Conservation (phyloP, 768 basidiomycete species). For the Baorangia bicolor region DNA sequence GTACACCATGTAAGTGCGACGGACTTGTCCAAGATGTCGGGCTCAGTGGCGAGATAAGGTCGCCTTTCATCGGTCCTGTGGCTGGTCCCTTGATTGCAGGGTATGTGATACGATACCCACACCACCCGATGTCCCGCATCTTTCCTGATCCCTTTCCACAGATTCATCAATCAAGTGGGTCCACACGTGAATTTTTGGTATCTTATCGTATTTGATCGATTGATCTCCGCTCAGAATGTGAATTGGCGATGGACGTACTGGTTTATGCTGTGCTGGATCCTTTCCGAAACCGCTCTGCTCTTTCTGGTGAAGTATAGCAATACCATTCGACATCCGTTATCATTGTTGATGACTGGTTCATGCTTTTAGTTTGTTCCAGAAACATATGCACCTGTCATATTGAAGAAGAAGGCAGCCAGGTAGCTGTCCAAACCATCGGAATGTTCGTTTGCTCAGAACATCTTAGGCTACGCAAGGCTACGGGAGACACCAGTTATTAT, state of each 20-base stretch:
- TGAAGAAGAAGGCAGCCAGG: slow-evolving; percentile 59
- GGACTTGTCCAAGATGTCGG: not conserved
- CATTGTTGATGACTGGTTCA: not conserved
- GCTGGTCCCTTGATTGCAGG: slow-evolving; percentile 57
- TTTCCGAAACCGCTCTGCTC: slow-evolving; percentile 50
- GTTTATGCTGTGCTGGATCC: slow-evolving; percentile 67
- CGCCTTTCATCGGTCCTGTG: slow-evolving; percentile 58
- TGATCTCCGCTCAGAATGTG: slow-evolving; percentile 41
- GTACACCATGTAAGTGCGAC: slow-evolving; percentile 41
- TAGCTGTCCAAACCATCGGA: slow-evolving; percentile 18
- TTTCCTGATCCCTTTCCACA: slow-evolving; percentile 16
- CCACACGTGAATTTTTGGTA: not conserved
- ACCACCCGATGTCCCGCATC: not conserved
- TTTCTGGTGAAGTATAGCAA: slow-evolving; percentile 41
- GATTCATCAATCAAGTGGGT: slow-evolving; percentile 69
- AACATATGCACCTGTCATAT: slow-evolving; percentile 63
- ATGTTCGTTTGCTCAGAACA: not conserved
- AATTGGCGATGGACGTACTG: slow-evolving; percentile 81
- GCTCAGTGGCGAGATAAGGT: slow-evolving; percentile 18
- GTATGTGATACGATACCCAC: slow-evolving; percentile 35
- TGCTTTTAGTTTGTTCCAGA: slow-evolving; percentile 62
- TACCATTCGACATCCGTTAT: too few species aligned
- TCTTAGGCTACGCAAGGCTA: slow-evolving; percentile 47
- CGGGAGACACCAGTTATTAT: slow-evolving; percentile 52
- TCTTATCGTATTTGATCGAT: slow-evolving; percentile 3